A percentile compares a stretch with the other conserved stretches of the same genome.
Conservation (phyloP, 1,284 basidiomycete genomes). For the Inonotus hispidus region DNA sequence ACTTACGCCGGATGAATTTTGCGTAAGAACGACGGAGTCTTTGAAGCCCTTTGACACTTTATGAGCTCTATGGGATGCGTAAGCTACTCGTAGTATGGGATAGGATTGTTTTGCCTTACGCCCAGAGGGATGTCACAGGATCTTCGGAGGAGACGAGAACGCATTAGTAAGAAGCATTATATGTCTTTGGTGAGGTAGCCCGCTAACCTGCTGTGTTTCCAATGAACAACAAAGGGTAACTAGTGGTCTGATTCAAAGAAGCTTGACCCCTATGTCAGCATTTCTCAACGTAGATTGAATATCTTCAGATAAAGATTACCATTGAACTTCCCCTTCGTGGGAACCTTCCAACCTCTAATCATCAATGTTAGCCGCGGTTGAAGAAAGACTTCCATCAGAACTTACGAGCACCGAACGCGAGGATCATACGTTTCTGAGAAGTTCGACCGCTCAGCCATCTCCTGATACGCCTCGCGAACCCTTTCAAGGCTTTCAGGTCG, state of each 20-base stretch:
- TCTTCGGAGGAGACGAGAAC: not conserved
- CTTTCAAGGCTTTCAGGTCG: no score
- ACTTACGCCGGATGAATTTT: conserved; percentile 22
- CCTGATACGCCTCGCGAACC: no score
- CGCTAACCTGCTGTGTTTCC: conserved; percentile 21
- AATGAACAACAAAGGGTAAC: conserved; percentile 22
- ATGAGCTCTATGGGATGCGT: conserved; percentile 18
- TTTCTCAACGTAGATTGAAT: not conserved
- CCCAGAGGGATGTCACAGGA: conserved; percentile 7
- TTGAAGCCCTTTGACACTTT: conserved; percentile 21
- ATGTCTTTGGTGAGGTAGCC: not conserved
- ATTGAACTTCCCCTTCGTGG: no score
- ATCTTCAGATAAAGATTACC: not conserved
- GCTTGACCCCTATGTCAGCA: not conserved
- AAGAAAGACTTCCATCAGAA: no score
- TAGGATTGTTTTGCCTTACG: not conserved
- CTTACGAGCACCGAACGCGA: no score
- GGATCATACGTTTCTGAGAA: no score
- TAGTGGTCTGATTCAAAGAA: conserved; percentile 18
- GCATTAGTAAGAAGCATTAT: not conserved
- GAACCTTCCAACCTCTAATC: no score
- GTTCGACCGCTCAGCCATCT: no score
- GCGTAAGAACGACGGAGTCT: conserved; percentile 22
- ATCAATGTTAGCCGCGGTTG: no score
- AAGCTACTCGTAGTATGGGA: not conserved